Evolutionary conservation across 306 rosid genomes (phyloP).

Genomic region (Inga leiocalycina): DNA sequence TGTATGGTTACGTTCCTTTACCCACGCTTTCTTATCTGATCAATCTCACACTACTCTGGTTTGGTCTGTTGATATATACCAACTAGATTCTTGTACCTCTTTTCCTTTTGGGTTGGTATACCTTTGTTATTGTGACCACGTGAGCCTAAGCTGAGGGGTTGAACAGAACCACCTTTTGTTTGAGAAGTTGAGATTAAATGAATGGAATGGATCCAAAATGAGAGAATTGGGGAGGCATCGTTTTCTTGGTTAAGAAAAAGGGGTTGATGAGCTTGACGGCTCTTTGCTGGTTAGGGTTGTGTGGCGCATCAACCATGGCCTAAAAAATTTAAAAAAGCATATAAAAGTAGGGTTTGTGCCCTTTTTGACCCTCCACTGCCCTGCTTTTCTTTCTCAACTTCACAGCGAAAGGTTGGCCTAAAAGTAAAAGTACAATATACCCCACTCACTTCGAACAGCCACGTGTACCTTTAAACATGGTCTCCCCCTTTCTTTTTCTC

Average conservation of each 20-base stretch:
- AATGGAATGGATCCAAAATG: constrained; percentile 17
- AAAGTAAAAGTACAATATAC: constrained; percentile 18
- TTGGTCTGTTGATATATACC: not conserved
- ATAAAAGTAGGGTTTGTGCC: constrained; percentile 23
- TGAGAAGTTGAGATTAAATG: constrained; percentile 17
- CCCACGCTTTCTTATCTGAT: not conserved
- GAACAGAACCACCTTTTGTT: constrained; percentile 1
- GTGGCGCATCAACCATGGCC: constrained; percentile 42
- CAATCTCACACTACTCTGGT: not conserved
- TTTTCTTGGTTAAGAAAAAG: constrained; percentile 33
- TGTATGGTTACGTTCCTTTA: not conserved
- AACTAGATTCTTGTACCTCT: not conserved
- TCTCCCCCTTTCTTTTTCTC: constrained; percentile 29
- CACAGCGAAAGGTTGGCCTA: not conserved
- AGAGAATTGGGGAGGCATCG: constrained; percentile 30
- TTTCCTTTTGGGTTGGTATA: not conserved
- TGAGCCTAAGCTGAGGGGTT: constrained; percentile 23
- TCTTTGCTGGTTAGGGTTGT: constrained; percentile 46
- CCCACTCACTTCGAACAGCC: constrained; percentile 13
- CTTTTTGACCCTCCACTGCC: constrained; percentile 18
- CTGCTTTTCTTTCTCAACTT: constrained; percentile 26
- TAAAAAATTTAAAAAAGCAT: constrained; percentile 26
- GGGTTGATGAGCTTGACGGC: constrained; percentile 5
- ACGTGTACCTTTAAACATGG: constrained; percentile 19
- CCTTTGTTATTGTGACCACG: constrained; percentile 21